phyloP scores from a whole-genome alignment of 2,329 filamentous ascomycete genomes.

The Exophiala sp. region DNA sequence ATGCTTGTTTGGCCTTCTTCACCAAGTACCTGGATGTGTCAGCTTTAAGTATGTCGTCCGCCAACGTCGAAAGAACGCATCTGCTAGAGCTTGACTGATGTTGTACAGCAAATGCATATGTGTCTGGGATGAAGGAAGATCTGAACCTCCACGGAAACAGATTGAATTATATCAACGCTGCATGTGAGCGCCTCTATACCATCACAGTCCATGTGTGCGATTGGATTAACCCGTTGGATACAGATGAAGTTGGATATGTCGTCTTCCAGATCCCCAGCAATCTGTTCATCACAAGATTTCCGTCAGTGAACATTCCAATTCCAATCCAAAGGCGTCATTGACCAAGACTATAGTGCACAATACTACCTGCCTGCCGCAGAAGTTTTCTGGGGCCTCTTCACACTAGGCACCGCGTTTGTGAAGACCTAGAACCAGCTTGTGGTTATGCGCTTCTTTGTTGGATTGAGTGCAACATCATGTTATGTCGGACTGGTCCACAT shows the following conservation, averaged over 20 bases:
- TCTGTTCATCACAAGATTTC: constrained; percentile 31
- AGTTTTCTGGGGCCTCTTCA: neutral
- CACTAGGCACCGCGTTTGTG: neutral
- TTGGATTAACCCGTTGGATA: no score
- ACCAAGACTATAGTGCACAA: neutral
- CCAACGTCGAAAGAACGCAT: no score
- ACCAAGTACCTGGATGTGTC: constrained; percentile 1
- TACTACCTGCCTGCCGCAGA: neutral
- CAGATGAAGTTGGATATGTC: constrained; percentile 24
- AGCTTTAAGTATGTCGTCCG: neutral
- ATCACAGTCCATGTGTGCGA: no score
- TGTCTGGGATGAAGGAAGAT: neutral
- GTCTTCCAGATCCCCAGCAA: constrained; percentile 23
- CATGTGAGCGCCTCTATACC: neutral
- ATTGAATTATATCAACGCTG: constrained; percentile 1
- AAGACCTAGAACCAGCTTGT: constrained; percentile 1
- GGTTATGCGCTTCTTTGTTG: constrained; percentile 1
- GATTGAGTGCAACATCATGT: neutral
- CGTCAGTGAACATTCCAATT: no score
- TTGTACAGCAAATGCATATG: neutral
- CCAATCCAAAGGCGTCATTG: no score
- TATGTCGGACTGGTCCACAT: neutral
- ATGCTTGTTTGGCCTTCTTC: neutral
- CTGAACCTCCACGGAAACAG: neutral
- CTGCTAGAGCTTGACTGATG: neutral